A percentile compares a stretch with the other conserved stretches of the same genome.
These are phyloP conservation scores for Thermothelomyces thermophilus DNA, from an alignment of 2,329 filamentous ascomycete genomes.

Conservation along the genomic window DNA sequence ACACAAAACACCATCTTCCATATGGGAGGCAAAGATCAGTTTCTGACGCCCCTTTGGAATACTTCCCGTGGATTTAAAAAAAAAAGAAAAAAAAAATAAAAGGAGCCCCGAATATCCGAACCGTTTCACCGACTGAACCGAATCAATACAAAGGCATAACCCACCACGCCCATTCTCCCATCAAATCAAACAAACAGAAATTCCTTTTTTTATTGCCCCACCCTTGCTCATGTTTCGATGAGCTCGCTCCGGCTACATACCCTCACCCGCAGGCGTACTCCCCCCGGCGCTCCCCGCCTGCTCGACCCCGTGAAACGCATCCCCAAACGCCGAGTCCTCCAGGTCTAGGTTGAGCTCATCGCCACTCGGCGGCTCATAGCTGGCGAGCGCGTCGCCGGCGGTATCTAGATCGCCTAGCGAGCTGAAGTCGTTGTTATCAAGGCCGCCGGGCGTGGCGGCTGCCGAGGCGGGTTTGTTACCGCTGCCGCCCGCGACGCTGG, in stretches of 20 bases:
- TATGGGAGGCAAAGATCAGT: no score
- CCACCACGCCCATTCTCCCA: no score
- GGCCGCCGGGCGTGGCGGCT: constrained; percentile 37
- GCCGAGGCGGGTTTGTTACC: constrained; percentile 36
- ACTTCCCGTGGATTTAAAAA: neutral
- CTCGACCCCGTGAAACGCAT: constrained; percentile 66
- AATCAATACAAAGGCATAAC: neutral
- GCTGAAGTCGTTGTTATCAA: constrained; percentile 55
- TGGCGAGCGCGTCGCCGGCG: constrained; percentile 63
- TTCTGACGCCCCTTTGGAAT: neutral
- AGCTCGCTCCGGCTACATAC: constrained; percentile 2
- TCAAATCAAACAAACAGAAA: no score
- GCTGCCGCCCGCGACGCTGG: neutral
- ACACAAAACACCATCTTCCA: no score
- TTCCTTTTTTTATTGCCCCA: no score
- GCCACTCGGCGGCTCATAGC: constrained; percentile 44
- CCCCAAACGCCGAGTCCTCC: constrained; percentile 73
- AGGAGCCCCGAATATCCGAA: no score
- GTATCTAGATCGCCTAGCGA: constrained; percentile 61
- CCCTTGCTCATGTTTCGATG: neutral
- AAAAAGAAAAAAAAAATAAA: no score
- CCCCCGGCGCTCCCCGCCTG: constrained; percentile 16
- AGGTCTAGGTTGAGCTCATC: constrained; percentile 58
- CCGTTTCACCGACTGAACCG: neutral
- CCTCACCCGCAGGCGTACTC: constrained; percentile 16